A percentile compares a stretch with the other conserved stretches of the same genome.
Evolutionary conservation across 352 stramenopile species (phyloP).

Genomic region (Phytophthora nicotianae): DNA sequence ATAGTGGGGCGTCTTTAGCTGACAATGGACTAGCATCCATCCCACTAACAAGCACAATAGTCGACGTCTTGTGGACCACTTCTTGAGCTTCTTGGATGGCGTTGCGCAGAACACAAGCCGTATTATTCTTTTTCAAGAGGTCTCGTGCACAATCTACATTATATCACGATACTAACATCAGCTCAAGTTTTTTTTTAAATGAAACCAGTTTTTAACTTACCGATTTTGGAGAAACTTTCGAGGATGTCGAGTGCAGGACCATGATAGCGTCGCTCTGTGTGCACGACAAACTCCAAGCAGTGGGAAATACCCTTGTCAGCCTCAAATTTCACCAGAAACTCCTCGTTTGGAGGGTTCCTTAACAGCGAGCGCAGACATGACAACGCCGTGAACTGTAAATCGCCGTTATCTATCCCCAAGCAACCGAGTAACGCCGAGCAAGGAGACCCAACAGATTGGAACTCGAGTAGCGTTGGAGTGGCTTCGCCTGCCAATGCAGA

Average conservation of each 20-base stretch:
- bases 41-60: constrained; percentile 20
- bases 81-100: constrained; percentile 30
- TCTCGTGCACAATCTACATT: constrained; percentile 25
- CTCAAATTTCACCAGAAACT: constrained; percentile 43
- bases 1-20: constrained; percentile 30
- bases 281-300: constrained; percentile 34
- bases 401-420: constrained; percentile 30
- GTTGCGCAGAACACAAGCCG: constrained; percentile 3
- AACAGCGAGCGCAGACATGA: constrained; percentile 46
- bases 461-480: constrained; percentile 16
- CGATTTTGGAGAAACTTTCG: constrained; percentile 52
- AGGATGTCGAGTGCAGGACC: constrained; percentile 46
- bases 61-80: constrained; percentile 26
- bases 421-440: constrained; percentile 40
- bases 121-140: constrained; percentile 19
- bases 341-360: constrained; percentile 25
- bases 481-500: constrained; percentile 4
- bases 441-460: constrained; percentile 44
- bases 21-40: constrained; percentile 36
- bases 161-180: neutral
- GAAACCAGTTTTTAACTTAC: constrained; percentile 29
- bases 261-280: constrained; percentile 50
- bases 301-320: constrained; percentile 26
- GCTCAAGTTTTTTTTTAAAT: neutral
- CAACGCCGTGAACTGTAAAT: constrained; percentile 45